Evolutionary conservation across 805 yeast genomes (phyloP).

Genomic region (Ogataea paradorogensis): DNA sequence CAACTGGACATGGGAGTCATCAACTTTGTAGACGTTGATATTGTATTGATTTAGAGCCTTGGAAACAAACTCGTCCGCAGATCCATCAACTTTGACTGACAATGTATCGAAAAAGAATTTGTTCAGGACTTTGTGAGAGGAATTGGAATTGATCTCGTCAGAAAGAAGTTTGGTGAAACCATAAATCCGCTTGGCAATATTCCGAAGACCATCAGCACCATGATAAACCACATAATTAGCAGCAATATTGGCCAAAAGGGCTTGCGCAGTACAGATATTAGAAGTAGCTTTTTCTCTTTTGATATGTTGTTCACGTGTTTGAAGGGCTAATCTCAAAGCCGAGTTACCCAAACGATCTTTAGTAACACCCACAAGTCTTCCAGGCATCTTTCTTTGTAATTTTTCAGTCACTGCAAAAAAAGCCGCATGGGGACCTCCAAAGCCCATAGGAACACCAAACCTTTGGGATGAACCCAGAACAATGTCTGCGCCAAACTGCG

Average conservation of each 20-base stretch:
- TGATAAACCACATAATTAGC: slow-evolving; percentile 96
- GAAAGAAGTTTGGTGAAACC: slow-evolving; percentile 76
- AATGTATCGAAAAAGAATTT: slow-evolving; percentile 83
- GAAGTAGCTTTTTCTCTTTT: slow-evolving; percentile 97
- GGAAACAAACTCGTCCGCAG: slow-evolving; percentile 55
- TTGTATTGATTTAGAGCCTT: slow-evolving; percentile 59
- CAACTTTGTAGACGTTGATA: slow-evolving; percentile 74
- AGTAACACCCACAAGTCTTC: slow-evolving; percentile 89
- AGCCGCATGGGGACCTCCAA: slow-evolving; percentile 99
- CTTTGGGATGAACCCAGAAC: slow-evolving; percentile 92
- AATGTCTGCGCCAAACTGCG: slow-evolving; percentile 85
- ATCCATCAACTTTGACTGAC: slow-evolving; percentile 53
- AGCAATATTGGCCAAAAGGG: slow-evolving; percentile 89
- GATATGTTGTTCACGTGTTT: slow-evolving; percentile 97
- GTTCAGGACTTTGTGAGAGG: slow-evolving; percentile 52
- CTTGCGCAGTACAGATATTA: slow-evolving; percentile 97
- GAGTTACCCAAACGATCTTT: slow-evolving; percentile 86
- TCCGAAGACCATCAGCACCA: slow-evolving; percentile 81
- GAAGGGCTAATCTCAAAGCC: slow-evolving; percentile 91
- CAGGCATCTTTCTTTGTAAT: slow-evolving; percentile 91
- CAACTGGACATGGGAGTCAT: slow-evolving; percentile 61
- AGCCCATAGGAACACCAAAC: slow-evolving; percentile 97
- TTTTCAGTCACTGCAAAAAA: slow-evolving; percentile 85
- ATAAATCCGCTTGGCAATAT: slow-evolving; percentile 74
- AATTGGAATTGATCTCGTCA: slow-evolving; percentile 40